Evolutionary conservation across 2,329 filamentous ascomycete species (phyloP).

Genomic region (Ascocoryne sarcoides): DNA sequence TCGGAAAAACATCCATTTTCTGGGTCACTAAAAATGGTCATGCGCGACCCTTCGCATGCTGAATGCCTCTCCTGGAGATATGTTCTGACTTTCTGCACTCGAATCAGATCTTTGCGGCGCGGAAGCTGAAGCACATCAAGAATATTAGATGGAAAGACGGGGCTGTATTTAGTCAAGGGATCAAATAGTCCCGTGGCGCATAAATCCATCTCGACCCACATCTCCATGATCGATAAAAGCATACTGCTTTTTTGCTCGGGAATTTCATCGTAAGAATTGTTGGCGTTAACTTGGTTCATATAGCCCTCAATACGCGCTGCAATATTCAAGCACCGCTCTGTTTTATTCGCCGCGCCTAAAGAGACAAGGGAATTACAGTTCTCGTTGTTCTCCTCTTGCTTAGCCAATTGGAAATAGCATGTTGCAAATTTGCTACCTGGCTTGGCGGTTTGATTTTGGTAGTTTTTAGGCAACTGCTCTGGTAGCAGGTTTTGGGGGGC

Average conservation of each 20-base stretch:
- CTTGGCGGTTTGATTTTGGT: too few relatives aligned
- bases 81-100: conserved; percentile 40
- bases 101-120: conserved; percentile 37
- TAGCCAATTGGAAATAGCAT: conserved; percentile 19
- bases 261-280: conserved; percentile 33
- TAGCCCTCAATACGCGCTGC: conserved; percentile 29
- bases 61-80: conserved; percentile 41
- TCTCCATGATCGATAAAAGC: conserved; percentile 44
- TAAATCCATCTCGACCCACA: conserved; percentile 50
- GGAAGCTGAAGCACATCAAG: conserved; percentile 49
- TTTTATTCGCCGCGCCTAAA: too few relatives aligned
- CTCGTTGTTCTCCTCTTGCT: conserved; percentile 14
- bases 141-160: conserved; percentile 39
- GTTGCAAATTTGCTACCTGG: too few relatives aligned
- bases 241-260: conserved; percentile 42
- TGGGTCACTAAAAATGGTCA: conserved; percentile 41
- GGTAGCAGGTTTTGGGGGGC: too few relatives aligned
- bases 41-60: conserved; percentile 13
- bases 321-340: too few relatives aligned
- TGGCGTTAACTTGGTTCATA: conserved; percentile 27
- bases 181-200: conserved; percentile 34
- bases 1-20: conserved; percentile 28
- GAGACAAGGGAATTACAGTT: too few relatives aligned
- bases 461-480: too few relatives aligned
- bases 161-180: conserved; percentile 41